phyloP scores from a whole-genome alignment of 768 basidiomycete genomes.

The Suillus subluteus region DNA sequence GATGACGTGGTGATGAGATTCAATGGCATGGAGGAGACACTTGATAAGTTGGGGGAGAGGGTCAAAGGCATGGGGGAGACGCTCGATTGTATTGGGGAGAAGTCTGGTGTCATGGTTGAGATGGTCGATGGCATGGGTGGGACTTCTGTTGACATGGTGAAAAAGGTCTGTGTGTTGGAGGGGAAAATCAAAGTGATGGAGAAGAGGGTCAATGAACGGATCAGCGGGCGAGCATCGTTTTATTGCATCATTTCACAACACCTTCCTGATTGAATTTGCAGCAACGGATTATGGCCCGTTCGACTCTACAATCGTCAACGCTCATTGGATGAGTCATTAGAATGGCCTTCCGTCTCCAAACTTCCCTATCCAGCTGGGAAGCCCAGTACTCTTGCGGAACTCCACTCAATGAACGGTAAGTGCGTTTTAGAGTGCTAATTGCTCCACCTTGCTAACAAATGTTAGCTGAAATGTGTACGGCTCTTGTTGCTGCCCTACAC shows the following conservation, averaged over 20 bases:
- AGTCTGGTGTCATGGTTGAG: background rate
- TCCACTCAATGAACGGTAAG: background rate
- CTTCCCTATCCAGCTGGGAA: constrained; percentile 1
- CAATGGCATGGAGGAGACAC: background rate
- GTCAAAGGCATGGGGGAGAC: background rate
- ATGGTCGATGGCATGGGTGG: background rate
- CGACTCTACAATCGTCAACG: background rate
- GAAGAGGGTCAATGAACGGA: background rate
- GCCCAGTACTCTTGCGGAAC: background rate
- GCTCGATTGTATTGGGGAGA: background rate
- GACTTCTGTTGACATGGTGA: no score
- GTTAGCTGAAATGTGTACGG: background rate
- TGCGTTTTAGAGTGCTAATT: background rate
- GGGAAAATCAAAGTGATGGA: background rate
- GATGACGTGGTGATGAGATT: background rate
- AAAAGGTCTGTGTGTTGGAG: background rate
- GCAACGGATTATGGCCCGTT: background rate
- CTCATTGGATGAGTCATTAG: background rate
- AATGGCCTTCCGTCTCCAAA: background rate
- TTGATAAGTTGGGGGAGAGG: background rate
- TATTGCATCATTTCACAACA: background rate
- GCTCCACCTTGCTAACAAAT: background rate
- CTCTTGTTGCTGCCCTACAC: background rate
- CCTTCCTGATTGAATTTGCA: background rate
- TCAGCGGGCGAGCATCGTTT: background rate